Percentiles rank a stretch among this genome's conserved stretches.
Evolutionary conservation across 2,329 filamentous ascomycete genomes (phyloP).

Genomic region (Stagonosporopsis rhizophila): DNA sequence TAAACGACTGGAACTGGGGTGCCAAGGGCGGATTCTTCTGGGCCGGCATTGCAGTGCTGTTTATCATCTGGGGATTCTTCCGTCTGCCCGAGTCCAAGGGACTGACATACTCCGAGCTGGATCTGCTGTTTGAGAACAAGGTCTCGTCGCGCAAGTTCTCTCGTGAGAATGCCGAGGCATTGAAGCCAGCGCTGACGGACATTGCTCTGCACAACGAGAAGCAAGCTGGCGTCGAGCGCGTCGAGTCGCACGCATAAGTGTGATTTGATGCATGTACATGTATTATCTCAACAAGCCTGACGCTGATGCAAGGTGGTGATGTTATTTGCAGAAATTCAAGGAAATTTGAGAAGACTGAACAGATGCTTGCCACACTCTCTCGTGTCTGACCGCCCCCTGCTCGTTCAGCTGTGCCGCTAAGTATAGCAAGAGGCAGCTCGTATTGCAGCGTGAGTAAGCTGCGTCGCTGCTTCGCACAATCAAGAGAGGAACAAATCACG

Average conservation of each 20-base stretch:
- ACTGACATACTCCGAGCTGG: constrained; percentile 32
- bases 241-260: constrained; percentile 24
- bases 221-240: constrained; percentile 23
- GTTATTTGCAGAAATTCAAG: not conserved
- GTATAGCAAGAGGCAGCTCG: constrained; percentile 7
- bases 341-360: constrained; percentile 5
- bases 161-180: constrained; percentile 25
- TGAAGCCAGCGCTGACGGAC: constrained; percentile 29
- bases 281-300: not conserved
- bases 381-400: not conserved
- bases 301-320: not conserved
- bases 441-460: constrained; percentile 4
- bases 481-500: constrained; percentile 6
- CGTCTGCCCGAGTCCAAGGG: constrained; percentile 33
- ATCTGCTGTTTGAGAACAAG: constrained; percentile 33
- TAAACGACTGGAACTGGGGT: constrained; percentile 36
- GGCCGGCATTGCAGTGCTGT: constrained; percentile 28
- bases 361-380: not conserved
- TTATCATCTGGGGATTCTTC: constrained; percentile 34
- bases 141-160: constrained; percentile 35
- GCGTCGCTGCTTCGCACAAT: not conserved
- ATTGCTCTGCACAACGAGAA: constrained; percentile 29
- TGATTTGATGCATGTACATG: not conserved
- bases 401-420: constrained; percentile 8
- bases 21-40: constrained; percentile 36